These are phyloP conservation scores for Cardamine occulta DNA, from an alignment of 345 rosid species.

Conservation along the genomic window DNA sequence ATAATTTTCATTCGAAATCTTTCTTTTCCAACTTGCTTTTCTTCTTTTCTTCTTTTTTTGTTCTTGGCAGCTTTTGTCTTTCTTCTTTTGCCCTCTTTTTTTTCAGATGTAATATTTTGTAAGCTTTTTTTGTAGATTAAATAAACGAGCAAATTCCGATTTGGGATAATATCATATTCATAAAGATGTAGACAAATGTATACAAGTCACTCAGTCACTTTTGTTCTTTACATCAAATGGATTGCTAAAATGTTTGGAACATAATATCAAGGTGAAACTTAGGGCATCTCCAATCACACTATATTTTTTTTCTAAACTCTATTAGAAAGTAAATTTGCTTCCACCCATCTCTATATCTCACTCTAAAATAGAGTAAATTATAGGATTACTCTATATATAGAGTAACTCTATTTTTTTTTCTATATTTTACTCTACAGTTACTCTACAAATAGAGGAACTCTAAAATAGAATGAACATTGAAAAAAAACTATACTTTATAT, in stretches of 20 bases:
- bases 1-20: not conserved
- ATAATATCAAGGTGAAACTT: not conserved
- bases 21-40: not conserved
- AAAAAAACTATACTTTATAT: too few relatives aligned
- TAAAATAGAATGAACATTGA: too few relatives aligned
- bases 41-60: too few relatives aligned
- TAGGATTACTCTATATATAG: too few relatives aligned
- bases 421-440: too few relatives aligned
- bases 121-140: not conserved
- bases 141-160: conserved; percentile 7
- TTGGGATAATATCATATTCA: not conserved
- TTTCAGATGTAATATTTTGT: not conserved
- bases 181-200: not conserved
- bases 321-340: too few relatives aligned
- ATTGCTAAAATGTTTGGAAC: not conserved
- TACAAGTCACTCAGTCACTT: not conserved
- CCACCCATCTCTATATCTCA: too few relatives aligned
- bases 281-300: too few relatives aligned
- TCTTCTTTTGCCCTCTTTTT: not conserved
- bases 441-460: too few relatives aligned
- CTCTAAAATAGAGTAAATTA: too few relatives aligned
- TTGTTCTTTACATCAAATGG: not conserved
- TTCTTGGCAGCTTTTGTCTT: not conserved
- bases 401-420: too few relatives aligned
- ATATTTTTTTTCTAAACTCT: too few relatives aligned